A percentile compares a stretch with the other conserved stretches of the same genome.
These are phyloP conservation scores for Blepharisma stoltei DNA, from an alignment of 73 alveolate genomes.

Conservation along the genomic window DNA sequence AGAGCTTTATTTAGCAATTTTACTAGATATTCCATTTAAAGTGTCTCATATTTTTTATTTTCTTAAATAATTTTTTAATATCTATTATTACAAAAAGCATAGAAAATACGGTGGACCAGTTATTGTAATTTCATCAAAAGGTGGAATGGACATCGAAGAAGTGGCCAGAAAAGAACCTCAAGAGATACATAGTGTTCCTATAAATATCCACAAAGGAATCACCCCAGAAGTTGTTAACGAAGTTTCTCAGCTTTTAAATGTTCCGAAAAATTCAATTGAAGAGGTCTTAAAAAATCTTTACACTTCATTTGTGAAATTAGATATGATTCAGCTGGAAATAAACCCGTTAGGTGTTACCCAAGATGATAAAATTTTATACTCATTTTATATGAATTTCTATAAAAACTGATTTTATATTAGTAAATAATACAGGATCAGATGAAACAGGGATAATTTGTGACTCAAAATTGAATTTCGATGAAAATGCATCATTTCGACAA, in stretches of 20 bases:
- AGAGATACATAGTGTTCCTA: constrained; percentile 49
- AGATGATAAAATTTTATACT: constrained; percentile 52
- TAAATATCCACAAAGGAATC: constrained; percentile 48
- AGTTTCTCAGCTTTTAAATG: constrained; percentile 34
- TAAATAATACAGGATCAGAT: too few species aligned
- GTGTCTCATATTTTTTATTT: too few species aligned
- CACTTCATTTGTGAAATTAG: constrained; percentile 63
- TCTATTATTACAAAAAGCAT: too few species aligned
- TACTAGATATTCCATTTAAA: too few species aligned
- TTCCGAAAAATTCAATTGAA: constrained; percentile 27
- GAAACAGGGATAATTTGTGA: too few species aligned
- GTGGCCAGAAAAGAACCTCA: constrained; percentile 62
- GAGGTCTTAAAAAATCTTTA: constrained; percentile 38
- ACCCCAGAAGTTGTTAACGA: constrained; percentile 40
- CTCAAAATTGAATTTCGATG: constrained; percentile 83
- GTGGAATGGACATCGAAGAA: constrained; percentile 84
- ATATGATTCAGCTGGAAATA: constrained; percentile 70
- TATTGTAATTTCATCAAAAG: constrained; percentile 53
- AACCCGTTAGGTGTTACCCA: constrained; percentile 77
- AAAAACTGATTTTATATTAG: too few species aligned
- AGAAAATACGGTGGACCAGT: constrained; percentile 68
- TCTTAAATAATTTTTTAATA: too few species aligned
- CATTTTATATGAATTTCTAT: too few species aligned
- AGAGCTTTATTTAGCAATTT: constrained; percentile 47
- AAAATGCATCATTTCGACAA: constrained; percentile 84